Conservation (phyloP, 2,329 filamentous ascomycete species). For the Colletotrichum salicis region DNA sequence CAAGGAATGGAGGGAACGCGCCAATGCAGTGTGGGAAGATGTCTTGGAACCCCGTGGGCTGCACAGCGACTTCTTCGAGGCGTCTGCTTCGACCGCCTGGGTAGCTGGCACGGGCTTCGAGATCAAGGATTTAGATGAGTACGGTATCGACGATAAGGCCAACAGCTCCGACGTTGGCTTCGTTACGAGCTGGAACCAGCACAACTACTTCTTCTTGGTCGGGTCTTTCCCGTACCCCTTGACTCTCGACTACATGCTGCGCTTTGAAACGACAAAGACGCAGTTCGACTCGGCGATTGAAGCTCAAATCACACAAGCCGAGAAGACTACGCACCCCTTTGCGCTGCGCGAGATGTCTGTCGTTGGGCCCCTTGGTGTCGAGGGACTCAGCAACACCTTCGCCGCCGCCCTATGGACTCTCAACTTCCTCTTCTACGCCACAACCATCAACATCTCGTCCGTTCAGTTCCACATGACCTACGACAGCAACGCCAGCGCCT, state of each 20-base stretch:
- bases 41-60: conserved; percentile 22
- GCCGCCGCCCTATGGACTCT: conserved; percentile 28
- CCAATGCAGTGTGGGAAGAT: conserved; percentile 21
- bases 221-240: conserved; percentile 26
- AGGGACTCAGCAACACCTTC: conserved; percentile 30
- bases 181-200: conserved; percentile 28
- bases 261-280: conserved; percentile 26
- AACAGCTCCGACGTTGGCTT: conserved; percentile 27
- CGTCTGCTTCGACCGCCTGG: conserved; percentile 29
- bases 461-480: conserved; percentile 33
- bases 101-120: conserved; percentile 30
- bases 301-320: conserved; percentile 21
- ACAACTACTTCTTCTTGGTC: conserved; percentile 33
- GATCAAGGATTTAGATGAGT: conserved; percentile 13
- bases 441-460: conserved; percentile 30
- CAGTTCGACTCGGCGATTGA: conserved; percentile 26
- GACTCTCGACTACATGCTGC: conserved; percentile 33
- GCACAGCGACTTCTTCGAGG: conserved; percentile 29
- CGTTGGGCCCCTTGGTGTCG: conserved; percentile 25
- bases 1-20: conserved; percentile 25
- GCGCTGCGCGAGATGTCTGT: conserved; percentile 32
- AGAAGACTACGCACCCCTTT: conserved; percentile 16
- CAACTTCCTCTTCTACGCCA: conserved; percentile 29
- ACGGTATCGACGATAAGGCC: conserved; percentile 15
- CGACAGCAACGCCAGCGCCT: conserved; percentile 30